These are phyloP conservation scores for Alternaria hordeiaustralica DNA, from an alignment of 2,329 filamentous ascomycete species.

Conservation along the genomic window DNA sequence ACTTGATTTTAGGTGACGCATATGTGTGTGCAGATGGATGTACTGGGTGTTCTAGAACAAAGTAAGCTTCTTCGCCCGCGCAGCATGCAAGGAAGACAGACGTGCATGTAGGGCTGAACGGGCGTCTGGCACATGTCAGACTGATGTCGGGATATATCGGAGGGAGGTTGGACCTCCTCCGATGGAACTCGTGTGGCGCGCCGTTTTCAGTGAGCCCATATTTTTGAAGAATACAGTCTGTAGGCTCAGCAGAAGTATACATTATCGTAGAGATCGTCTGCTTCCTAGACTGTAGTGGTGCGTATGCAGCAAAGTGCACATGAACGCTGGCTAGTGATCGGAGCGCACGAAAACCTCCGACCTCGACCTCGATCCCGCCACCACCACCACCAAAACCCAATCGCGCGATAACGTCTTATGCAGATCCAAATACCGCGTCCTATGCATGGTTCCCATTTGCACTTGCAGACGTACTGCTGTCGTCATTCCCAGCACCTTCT, in stretches of 20 bases:
- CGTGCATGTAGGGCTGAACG: slow-evolving; percentile 26
- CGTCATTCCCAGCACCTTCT: slow-evolving; percentile 49
- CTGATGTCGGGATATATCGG: slow-evolving; percentile 18
- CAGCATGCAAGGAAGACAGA: slow-evolving; percentile 4
- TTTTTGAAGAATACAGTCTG: rapidly evolving
- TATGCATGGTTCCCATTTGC: slow-evolving; percentile 25
- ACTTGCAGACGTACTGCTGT: slow-evolving; percentile 35
- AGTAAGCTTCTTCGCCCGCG: background rate
- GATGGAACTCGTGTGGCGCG: background rate
- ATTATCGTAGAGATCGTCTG: background rate
- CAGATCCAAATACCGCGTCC: background rate
- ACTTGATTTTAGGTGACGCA: slow-evolving; percentile 7
- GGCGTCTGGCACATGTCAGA: slow-evolving; percentile 9
- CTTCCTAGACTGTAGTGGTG: background rate
- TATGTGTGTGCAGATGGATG: background rate
- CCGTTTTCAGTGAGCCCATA: background rate
- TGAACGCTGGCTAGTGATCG: background rate
- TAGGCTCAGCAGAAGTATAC: background rate
- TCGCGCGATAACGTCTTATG: background rate
- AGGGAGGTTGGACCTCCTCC: no score
- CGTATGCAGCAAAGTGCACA: background rate
- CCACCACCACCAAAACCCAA: background rate
- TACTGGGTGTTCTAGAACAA: slow-evolving; percentile 7
- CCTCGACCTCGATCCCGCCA: background rate
- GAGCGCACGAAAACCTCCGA: slow-evolving; percentile 1